Percentiles rank a stretch among this genome's conserved stretches.
phyloP scores from a whole-genome alignment of 257 asterid species.

The Solanum virginianum region DNA sequence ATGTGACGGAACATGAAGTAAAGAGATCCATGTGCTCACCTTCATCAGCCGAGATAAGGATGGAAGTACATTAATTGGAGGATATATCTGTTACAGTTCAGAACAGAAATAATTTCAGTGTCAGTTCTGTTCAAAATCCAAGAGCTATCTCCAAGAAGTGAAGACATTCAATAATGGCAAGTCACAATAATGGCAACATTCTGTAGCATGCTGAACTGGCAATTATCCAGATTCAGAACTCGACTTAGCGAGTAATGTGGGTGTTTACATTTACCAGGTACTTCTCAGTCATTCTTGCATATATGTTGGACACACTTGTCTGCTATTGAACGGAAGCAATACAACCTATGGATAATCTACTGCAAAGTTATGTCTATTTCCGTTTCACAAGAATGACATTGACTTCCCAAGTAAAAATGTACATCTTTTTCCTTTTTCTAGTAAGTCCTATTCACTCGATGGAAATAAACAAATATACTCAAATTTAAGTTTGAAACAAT shows the following conservation, averaged over 20 bases:
- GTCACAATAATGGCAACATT: neutral
- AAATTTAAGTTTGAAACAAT: neutral
- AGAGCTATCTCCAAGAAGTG: neutral
- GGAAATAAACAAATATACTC: neutral
- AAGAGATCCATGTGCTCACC: slow-evolving; percentile 28
- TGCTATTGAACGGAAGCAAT: neutral
- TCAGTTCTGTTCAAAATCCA: neutral
- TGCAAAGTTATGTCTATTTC: neutral
- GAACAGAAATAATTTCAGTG: neutral
- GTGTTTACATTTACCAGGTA: neutral
- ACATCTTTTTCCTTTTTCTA: neutral
- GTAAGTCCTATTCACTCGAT: neutral
- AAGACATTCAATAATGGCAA: neutral
- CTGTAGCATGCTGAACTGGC: neutral
- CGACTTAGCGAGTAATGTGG: neutral
- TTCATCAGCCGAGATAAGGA: slow-evolving; percentile 95
- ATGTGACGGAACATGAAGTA: neutral
- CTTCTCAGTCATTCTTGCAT: neutral
- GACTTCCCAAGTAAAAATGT: neutral
- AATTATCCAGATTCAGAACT: neutral
- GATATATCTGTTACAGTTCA: slow-evolving; percentile 22
- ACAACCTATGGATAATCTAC: neutral
- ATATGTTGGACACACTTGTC: neutral
- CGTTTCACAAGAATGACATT: neutral
- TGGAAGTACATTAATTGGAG: slow-evolving; percentile 96